phyloP scores from a whole-genome alignment of 2,329 filamentous ascomycete genomes.

The Dothideomycetidae sp. region DNA sequence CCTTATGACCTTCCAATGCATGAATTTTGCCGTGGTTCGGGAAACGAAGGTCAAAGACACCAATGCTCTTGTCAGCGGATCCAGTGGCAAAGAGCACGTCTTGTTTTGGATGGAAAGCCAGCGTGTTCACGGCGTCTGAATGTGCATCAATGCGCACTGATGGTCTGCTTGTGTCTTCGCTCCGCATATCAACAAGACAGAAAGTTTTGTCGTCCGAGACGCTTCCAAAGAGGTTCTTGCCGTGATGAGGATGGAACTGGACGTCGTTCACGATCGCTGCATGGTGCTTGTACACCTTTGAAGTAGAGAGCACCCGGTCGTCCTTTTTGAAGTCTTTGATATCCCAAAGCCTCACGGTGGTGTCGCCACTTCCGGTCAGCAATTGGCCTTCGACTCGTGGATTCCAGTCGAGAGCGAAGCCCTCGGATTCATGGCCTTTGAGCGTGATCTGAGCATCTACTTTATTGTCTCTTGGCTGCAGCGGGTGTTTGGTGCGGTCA shows the following conservation, averaged over 20 bases:
- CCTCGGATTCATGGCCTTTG: slow-evolving; percentile 71
- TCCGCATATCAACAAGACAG: slow-evolving; percentile 76
- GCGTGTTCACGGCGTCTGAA: slow-evolving; percentile 83
- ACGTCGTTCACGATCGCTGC: slow-evolving; percentile 90
- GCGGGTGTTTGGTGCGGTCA: slow-evolving; percentile 86
- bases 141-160: slow-evolving; percentile 59
- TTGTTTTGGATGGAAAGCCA: slow-evolving; percentile 85
- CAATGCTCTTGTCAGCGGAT: slow-evolving; percentile 89
- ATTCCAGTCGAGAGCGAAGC: slow-evolving; percentile 88
- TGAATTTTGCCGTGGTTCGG: slow-evolving; percentile 66
- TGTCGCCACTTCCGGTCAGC: slow-evolving; percentile 82
- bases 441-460: slow-evolving; percentile 75
- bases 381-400: slow-evolving; percentile 69
- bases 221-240: slow-evolving; percentile 67
- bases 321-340: slow-evolving; percentile 57
- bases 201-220: slow-evolving; percentile 92
- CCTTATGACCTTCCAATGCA: slow-evolving; percentile 73
- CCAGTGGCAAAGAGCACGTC: slow-evolving; percentile 85
- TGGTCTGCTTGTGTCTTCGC: slow-evolving; percentile 37
- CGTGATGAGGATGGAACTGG: slow-evolving; percentile 77
- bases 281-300: slow-evolving; percentile 72
- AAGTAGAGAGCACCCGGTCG: slow-evolving; percentile 55
- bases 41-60: slow-evolving; percentile 76
- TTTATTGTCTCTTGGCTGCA: slow-evolving; percentile 47
- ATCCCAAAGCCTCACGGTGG: slow-evolving; percentile 87